These are phyloP conservation scores for Kwoniella dejecticola DNA, from an alignment of 768 basidiomycete genomes.

Conservation along the genomic window DNA sequence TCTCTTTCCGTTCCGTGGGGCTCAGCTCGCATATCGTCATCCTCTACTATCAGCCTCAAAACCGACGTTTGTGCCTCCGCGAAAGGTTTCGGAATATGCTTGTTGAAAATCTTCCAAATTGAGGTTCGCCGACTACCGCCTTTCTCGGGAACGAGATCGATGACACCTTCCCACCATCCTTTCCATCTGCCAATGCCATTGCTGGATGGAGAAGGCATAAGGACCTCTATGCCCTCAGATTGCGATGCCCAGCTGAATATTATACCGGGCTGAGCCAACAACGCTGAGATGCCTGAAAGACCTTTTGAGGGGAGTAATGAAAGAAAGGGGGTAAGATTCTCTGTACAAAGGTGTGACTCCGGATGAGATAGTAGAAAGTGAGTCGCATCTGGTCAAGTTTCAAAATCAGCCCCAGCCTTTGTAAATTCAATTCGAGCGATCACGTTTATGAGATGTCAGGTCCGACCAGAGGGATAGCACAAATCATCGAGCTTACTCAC, in stretches of 20 bases:
- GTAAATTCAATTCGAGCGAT: neutral
- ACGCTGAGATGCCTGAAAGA: constrained; percentile 74
- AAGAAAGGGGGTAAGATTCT: constrained; percentile 93
- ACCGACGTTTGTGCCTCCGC: constrained; percentile 36
- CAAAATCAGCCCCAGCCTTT: neutral
- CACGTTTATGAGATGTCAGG: no score
- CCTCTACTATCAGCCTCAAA: constrained; percentile 36
- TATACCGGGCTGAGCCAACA: constrained; percentile 59
- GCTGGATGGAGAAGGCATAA: constrained; percentile 40
- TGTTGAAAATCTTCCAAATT: constrained; percentile 39
- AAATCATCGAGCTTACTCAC: constrained; percentile 15
- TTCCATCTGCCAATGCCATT: constrained; percentile 30
- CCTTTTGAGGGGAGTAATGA: constrained; percentile 93
- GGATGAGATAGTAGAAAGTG: constrained; percentile 57
- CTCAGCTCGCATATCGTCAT: constrained; percentile 5
- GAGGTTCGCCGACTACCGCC: constrained; percentile 24
- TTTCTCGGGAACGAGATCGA: constrained; percentile 65
- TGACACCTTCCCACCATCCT: constrained; percentile 72
- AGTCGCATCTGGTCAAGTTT: constrained; percentile 21
- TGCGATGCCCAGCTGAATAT: constrained; percentile 49
- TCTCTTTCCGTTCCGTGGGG: neutral
- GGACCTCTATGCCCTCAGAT: constrained; percentile 46
- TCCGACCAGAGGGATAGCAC: no score
- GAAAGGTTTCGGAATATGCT: constrained; percentile 39
- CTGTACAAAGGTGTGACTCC: constrained; percentile 90